phyloP scores from a whole-genome alignment of 345 rosid species.

The Pistacia atlantica region DNA sequence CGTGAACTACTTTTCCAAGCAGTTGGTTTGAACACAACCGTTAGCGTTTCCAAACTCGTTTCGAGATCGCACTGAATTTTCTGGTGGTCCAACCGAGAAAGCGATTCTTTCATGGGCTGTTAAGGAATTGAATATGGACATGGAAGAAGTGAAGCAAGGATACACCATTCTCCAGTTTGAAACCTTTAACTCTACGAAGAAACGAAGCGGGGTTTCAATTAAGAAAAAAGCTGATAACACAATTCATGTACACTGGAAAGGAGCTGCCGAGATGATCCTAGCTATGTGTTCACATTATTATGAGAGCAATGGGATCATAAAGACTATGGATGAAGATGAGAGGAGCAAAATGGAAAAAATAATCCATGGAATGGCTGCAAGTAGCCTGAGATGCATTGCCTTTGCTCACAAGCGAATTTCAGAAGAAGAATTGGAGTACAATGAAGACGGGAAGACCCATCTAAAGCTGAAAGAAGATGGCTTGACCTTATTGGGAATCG shows the following conservation, averaged over 20 bases:
- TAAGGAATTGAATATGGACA: constrained; percentile 45
- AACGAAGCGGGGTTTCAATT: constrained; percentile 53
- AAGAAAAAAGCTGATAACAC: constrained; percentile 39
- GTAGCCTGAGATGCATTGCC: constrained; percentile 67
- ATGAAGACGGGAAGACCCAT: neutral
- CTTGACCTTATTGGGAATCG: constrained; percentile 52
- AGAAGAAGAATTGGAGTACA: constrained; percentile 19
- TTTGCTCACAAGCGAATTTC: constrained; percentile 54
- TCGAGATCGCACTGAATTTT: constrained; percentile 48
- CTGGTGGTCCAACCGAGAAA: constrained; percentile 76
- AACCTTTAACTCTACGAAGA: constrained; percentile 65
- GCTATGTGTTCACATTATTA: constrained; percentile 57
- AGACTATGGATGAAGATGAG: constrained; percentile 35
- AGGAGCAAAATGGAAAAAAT: constrained; percentile 36
- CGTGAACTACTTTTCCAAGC: constrained; percentile 51
- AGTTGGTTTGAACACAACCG: constrained; percentile 58
- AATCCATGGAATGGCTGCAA: constrained; percentile 58
- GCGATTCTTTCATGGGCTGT: constrained; percentile 73
- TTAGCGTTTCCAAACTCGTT: constrained; percentile 32
- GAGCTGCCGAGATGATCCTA: constrained; percentile 68
- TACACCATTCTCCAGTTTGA: constrained; percentile 44
- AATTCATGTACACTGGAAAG: constrained; percentile 65
- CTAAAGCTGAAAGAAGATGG: constrained; percentile 42
- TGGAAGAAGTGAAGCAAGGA: constrained; percentile 43
- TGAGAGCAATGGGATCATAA: constrained; percentile 30